Evolutionary conservation across 768 basidiomycete species (phyloP).

Genomic region (Lenzites betulinus): DNA sequence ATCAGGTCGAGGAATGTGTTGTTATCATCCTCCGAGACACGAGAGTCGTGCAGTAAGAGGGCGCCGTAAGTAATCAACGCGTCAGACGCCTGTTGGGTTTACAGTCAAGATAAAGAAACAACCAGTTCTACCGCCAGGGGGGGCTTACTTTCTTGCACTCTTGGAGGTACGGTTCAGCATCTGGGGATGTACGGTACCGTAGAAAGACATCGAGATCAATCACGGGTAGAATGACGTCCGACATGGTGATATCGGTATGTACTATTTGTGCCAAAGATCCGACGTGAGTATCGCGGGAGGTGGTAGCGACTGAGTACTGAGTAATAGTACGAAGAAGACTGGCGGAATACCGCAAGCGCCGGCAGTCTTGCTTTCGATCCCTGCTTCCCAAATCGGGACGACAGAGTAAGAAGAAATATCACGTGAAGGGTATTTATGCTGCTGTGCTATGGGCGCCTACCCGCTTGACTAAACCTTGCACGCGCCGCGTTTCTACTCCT

Average conservation of each 20-base stretch:
- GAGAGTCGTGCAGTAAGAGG: conserved; percentile 80
- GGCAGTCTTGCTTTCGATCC: not conserved
- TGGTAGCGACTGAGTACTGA: not conserved
- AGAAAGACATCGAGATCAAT: conserved; percentile 78
- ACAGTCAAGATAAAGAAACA: not conserved
- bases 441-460: conserved; percentile 10
- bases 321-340: not conserved
- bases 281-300: too few species aligned
- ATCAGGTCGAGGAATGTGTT: conserved; percentile 80
- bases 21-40: conserved; percentile 85
- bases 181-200: conserved; percentile 39
- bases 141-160: conserved; percentile 66
- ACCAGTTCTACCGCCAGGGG: not conserved
- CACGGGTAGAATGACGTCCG: conserved; percentile 61
- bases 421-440: conserved; percentile 9
- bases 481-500: conserved; percentile 11
- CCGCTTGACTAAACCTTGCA: conserved; percentile 19
- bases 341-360: not conserved
- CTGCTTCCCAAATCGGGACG: conserved; percentile 3
- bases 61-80: conserved; percentile 86
- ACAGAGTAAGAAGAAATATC: not conserved
- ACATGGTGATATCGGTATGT: conserved; percentile 25
- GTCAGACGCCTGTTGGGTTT: conserved; percentile 61
- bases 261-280: not conserved
- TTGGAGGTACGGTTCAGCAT: conserved; percentile 49